Conservation (phyloP, 2,329 filamentous ascomycete genomes). For the Fusarium bulbicola region DNA sequence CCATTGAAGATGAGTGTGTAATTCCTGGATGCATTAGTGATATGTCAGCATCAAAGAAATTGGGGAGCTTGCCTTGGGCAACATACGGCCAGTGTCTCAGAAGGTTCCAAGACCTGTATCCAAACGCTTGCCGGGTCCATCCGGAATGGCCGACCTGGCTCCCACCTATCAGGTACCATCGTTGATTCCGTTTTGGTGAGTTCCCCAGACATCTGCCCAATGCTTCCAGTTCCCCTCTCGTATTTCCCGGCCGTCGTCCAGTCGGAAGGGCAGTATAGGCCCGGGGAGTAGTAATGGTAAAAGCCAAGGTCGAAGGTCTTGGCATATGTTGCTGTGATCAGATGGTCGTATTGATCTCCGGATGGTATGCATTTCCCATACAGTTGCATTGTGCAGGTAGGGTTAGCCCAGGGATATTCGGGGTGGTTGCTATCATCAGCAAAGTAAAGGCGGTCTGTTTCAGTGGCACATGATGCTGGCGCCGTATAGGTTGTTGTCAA, state of each 20-base stretch:
- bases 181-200: background rate
- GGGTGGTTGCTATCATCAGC: background rate
- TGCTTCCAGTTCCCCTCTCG: background rate
- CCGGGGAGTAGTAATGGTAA: background rate
- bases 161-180: rapidly evolving
- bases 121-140: background rate
- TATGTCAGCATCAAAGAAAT: rapidly evolving
- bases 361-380: background rate
- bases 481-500: background rate
- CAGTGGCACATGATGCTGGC: background rate
- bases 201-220: background rate
- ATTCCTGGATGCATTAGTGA: constrained; percentile 6
- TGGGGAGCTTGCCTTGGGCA: constrained; percentile 31
- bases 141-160: background rate
- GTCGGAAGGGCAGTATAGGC: background rate
- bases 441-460: background rate
- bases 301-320: background rate
- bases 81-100: constrained; percentile 35
- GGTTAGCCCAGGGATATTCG: background rate
- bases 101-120: background rate
- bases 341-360: background rate
- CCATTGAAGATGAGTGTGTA: constrained; percentile 15
- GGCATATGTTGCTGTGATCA: background rate
- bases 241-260: background rate
- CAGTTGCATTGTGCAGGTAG: background rate